These are phyloP conservation scores for Solanum tarijense DNA, from an alignment of 257 asterid genomes.

Conservation along the genomic window DNA sequence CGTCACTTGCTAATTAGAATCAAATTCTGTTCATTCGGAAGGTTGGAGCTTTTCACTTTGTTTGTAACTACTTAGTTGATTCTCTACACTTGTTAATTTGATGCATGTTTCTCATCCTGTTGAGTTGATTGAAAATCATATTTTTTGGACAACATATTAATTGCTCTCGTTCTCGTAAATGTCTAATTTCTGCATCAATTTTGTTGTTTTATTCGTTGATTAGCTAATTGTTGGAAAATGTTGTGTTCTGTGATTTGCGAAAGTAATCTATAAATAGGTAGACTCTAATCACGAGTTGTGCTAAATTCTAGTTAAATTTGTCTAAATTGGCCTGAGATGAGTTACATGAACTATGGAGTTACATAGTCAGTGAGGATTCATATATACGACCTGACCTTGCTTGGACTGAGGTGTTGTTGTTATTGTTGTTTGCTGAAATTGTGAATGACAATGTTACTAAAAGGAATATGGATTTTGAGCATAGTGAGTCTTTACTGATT, in stretches of 20 bases:
- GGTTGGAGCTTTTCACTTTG: background rate
- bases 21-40: background rate
- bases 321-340: background rate
- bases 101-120: background rate
- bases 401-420: background rate
- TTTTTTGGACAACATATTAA: background rate
- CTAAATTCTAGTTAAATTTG: background rate
- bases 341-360: background rate
- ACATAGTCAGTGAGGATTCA: background rate
- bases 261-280: background rate
- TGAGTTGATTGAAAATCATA: background rate
- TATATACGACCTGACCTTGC: background rate
- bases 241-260: background rate
- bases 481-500: background rate
- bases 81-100: background rate
- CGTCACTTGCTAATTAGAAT: background rate
- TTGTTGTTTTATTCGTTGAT: background rate
- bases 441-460: background rate
- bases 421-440: background rate
- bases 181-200: background rate
- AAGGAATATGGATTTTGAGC: background rate
- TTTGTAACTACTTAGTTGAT: background rate
- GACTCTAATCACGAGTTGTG: background rate
- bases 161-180: background rate
- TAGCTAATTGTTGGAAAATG: background rate